Conservation (phyloP, 2,329 filamentous ascomycete species). For the Pseudocercospora macadamiae region DNA sequence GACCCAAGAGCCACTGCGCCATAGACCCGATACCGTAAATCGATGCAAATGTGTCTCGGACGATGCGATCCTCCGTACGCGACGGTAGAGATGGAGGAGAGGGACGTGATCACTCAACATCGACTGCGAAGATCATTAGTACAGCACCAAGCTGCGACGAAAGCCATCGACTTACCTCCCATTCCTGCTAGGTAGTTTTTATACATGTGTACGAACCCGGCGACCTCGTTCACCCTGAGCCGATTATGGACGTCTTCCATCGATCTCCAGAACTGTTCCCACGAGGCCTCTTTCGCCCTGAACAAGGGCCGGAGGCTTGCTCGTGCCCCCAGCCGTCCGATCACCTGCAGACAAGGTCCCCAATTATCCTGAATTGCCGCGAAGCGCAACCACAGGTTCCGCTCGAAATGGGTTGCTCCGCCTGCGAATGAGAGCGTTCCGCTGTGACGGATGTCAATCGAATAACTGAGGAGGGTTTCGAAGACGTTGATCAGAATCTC, state of each 20-base stretch:
- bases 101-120: background rate
- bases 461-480: background rate
- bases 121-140: background rate
- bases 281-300: background rate
- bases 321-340: constrained; percentile 8
- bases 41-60: background rate
- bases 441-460: background rate
- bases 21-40: background rate
- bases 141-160: background rate
- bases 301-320: constrained; percentile 3
- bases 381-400: constrained; percentile 24
- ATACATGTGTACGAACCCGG: background rate
- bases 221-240: background rate
- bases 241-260: background rate
- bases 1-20: constrained; percentile 4
- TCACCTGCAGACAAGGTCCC: constrained; percentile 17
- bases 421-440: constrained; percentile 20
- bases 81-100: background rate
- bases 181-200: constrained; percentile 9
- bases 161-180: constrained; percentile 5
- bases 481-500: constrained; percentile 11
- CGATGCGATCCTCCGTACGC: background rate
- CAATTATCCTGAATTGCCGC: constrained; percentile 15
- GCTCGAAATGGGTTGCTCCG: constrained; percentile 19
- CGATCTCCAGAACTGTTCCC: background rate